Evolutionary conservation across 2,329 filamentous ascomycete species (phyloP), one percentile per base, ranked within the genome.

Genomic region (Amylocarpus encephaloides): DNA sequence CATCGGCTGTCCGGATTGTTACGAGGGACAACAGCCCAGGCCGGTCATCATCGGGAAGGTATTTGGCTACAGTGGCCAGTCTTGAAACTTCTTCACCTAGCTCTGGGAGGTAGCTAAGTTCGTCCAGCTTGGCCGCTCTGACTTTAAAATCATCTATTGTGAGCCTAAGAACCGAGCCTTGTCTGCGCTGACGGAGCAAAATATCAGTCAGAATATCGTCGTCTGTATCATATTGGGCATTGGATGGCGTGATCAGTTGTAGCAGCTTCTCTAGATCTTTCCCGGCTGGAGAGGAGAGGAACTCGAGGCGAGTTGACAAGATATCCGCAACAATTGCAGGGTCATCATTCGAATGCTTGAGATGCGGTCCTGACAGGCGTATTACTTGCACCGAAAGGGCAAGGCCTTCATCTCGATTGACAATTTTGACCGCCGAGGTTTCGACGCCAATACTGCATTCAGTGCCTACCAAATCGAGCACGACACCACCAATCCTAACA

Each of bases 171-270:
- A 97, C 85, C 9, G 87, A 83, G 0, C 92, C 93, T 67, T 96
- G 92, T 47, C 85, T 79, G 52, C 93, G 77, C 66, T 98, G 93
- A 18, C 88, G 79, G 12, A 97, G 71, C 0, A 98, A 74, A 0
- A 89, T 96, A 60, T 97, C 92, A 18, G 98, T 80, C 75, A 98
- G 83, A 53, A 98, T 95, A 62, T 97, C 92, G 60, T 96, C 89
- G 53, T 94, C 87, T 42, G 83, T 82, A 53, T 92, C 85, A 57
- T 83, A 96, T 56, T 91, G 89, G 66, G 93, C 83, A 57, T 90
- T 93, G 0, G 91, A 95, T 0, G 93, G 94, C 6, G 87, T 95
- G 49, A 98, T 87, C 46, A 98, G 76, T 46, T 87, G 85, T 0
- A 98, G 72, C 1, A 98, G 75, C 32, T 84, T 80, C 62, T 91